A percentile compares a stretch with the other conserved stretches of the same genome.
Evolutionary conservation across 768 basidiomycete species (phyloP).

Genomic region (Daedaleopsis nitida): DNA sequence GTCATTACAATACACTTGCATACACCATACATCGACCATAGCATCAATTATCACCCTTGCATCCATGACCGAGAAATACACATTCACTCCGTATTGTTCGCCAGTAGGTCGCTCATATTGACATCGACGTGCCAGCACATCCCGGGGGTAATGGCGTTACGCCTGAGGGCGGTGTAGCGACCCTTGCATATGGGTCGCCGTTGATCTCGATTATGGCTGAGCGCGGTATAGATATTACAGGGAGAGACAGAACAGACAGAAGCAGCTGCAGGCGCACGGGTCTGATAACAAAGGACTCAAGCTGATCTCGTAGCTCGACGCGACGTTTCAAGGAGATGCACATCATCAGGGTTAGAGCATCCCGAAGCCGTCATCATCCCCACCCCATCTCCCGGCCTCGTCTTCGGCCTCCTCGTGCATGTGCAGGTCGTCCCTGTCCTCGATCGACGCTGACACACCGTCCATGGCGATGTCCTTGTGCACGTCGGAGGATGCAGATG

Average conservation of each 20-base stretch:
- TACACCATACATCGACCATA: neutral
- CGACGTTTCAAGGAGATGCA: neutral
- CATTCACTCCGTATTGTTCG: too few species aligned
- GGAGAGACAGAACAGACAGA: neutral
- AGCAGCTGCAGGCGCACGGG: neutral
- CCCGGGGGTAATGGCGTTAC: neutral
- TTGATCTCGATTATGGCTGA: neutral
- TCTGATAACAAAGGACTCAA: too few species aligned
- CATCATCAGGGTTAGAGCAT: slow-evolving; percentile 43
- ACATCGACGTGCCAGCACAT: neutral
- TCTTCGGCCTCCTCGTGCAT: slow-evolving; percentile 57
- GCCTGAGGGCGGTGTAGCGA: neutral
- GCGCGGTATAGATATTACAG: neutral
- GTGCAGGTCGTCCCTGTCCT: slow-evolving; percentile 34
- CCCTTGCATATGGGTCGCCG: neutral
- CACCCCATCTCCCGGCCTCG: slow-evolving; percentile 72
- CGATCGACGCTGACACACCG: slow-evolving; percentile 12
- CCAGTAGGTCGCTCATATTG: too few species aligned
- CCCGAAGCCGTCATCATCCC: slow-evolving; percentile 75
- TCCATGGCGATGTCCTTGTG: slow-evolving; percentile 28
- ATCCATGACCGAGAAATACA: neutral
- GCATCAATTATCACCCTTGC: neutral
- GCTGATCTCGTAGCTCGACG: neutral
- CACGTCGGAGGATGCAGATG: slow-evolving; percentile 6
- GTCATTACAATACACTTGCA: neutral